Conservation (phyloP, 768 basidiomycete genomes). For the Suillus subalutaceus region DNA sequence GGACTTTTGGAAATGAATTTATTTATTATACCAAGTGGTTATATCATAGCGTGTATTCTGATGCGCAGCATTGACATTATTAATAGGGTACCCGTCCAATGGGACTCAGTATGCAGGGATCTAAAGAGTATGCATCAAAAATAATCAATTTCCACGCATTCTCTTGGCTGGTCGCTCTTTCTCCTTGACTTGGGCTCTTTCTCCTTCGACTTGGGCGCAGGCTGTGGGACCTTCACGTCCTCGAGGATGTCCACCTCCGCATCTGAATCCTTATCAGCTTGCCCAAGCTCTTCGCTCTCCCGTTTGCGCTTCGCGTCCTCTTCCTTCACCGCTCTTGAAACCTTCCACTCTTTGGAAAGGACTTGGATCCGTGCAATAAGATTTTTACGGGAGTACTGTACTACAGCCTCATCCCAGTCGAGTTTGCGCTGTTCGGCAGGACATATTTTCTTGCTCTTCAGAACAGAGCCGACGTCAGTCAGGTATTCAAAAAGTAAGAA, state of each 20-base stretch:
- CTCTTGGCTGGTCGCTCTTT: constrained; percentile 22
- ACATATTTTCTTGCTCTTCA: constrained; percentile 34
- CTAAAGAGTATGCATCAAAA: constrained; percentile 1
- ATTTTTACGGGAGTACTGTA: constrained; percentile 49
- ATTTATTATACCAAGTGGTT: background rate
- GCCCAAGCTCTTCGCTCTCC: constrained; percentile 26
- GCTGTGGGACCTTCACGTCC: constrained; percentile 23
- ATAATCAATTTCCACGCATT: constrained; percentile 24
- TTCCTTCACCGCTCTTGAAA: constrained; percentile 42
- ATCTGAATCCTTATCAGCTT: constrained; percentile 32
- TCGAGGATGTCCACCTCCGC: constrained; percentile 44
- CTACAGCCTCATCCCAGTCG: constrained; percentile 56
- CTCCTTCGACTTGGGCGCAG: constrained; percentile 13
- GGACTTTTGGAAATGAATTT: background rate
- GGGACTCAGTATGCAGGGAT: background rate
- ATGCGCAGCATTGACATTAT: constrained; percentile 1
- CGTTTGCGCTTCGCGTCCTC: constrained; percentile 33
- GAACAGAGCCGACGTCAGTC: constrained; percentile 11
- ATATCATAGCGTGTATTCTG: background rate
- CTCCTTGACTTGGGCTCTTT: constrained; percentile 12
- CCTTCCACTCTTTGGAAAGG: constrained; percentile 60
- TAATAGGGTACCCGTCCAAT: constrained; percentile 1
- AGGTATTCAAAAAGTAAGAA: background rate
- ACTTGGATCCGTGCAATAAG: constrained; percentile 43
- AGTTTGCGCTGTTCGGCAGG: constrained; percentile 41